A percentile compares a stretch with the other conserved stretches of the same genome.
phyloP scores from a whole-genome alignment of 169 alveolate species.

The Plasmodium gonderi region DNA sequence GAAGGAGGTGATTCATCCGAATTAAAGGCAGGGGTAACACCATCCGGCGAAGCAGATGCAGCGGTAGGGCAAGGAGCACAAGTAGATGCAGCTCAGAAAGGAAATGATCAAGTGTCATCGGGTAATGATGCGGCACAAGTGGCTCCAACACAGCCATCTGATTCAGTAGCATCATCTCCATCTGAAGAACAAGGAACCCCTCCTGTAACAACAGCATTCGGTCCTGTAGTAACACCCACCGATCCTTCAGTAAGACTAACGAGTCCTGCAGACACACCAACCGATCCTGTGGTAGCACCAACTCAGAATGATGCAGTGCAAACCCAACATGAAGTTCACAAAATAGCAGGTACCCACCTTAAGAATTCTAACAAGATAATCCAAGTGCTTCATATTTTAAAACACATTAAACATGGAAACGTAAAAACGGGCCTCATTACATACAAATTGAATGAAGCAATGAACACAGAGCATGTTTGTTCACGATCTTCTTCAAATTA shows the following conservation, averaged over 20 bases:
- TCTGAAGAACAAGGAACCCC: too few relatives aligned
- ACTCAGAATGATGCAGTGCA: too few relatives aligned
- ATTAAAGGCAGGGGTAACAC: neutral
- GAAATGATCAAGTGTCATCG: neutral
- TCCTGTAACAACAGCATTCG: too few relatives aligned
- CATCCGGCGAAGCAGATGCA: neutral
- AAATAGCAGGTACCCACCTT: neutral
- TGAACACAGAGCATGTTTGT: neutral
- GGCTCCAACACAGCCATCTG: too few relatives aligned
- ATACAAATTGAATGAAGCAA: neutral
- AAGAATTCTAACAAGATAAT: neutral
- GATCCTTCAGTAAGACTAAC: neutral
- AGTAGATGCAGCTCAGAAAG: neutral
- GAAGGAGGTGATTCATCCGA: neutral
- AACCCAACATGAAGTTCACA: too few relatives aligned
- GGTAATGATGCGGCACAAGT: neutral
- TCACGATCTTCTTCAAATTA: neutral
- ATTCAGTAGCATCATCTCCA: too few relatives aligned
- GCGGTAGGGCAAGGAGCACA: neutral
- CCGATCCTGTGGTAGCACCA: neutral
- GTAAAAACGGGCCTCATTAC: neutral
- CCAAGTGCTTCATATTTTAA: neutral
- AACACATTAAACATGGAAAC: neutral
- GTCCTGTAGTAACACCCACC: neutral
- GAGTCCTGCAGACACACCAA: neutral